Base-by-base conservation (phyloP, 805 yeast genomes). In the Starmera dryadoides region DNA sequence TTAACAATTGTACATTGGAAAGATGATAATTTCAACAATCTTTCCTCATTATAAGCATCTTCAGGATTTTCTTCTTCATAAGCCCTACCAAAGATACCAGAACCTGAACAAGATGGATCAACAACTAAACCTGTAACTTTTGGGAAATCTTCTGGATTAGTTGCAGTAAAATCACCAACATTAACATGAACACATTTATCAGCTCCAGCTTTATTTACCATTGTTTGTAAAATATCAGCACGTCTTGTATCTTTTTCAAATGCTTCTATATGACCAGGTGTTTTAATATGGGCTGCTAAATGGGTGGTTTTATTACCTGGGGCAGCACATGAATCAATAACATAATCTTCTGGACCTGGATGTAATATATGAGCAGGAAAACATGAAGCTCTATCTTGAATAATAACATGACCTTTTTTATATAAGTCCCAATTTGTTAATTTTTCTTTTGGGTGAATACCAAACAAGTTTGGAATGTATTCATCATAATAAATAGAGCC, bases 231-330 rank as follows among this genome's bases (percentile, higher is more conserved):
- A 12, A 79, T 75, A 42, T 77, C 68, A 1, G 86, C 83, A 45
- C 99, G 70, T 34, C 73, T 73, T 3, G 71, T 64, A 54, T 93
- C 95, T 54, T 88, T 75, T 60, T 93, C 99, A 61, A 88, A 93
- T 0, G 98, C 98, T 49, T 71, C 71, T 9, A 88, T 79, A 14
- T 59, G 52, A 15, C 55, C 50, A 0, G 66, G 64, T 30, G 63
- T 62, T 4, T 53, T 48, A 18, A 86, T 60, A 37, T 75, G 66
- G 0, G 93, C 77, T 0, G 96, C 96, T 18, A 82, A 64, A 62
- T 91, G 98, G 0, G 97, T 86, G 0, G 99, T 93, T 58, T 93
- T 94, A 60, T 93, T 93, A 5, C 99, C 99, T 4, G 99, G 99
- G 0, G 99, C 98, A 3, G 98, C 89, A 63, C 97, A 89, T 1